Conservation (phyloP, 305 asterid species). For the Ilex paraguariensis region DNA sequence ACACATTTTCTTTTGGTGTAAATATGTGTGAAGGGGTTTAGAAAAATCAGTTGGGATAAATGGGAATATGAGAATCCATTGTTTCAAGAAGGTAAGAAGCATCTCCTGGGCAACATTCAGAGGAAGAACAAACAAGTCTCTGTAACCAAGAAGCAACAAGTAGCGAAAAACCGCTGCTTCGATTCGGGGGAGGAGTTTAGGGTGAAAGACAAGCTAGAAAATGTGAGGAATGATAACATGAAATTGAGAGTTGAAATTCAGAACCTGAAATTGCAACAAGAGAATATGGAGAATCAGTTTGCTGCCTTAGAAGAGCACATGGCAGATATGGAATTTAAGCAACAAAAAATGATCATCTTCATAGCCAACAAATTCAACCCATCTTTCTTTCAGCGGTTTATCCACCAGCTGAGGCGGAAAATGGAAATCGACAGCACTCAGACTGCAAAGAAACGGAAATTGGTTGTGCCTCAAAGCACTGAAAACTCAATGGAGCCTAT, state of each 20-base stretch:
- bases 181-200: neutral
- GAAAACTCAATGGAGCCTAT: neutral
- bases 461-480: slow-evolving; percentile 3
- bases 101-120: slow-evolving; percentile 41
- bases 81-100: slow-evolving; percentile 41
- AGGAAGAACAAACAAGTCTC: slow-evolving; percentile 18
- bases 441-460: slow-evolving; percentile 11
- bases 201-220: slow-evolving; percentile 14
- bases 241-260: slow-evolving; percentile 26
- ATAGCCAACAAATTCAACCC: slow-evolving; percentile 23
- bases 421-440: slow-evolving; percentile 3
- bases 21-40: slow-evolving; percentile 41
- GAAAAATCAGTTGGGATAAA: slow-evolving; percentile 43
- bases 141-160: neutral
- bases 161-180: neutral
- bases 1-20: neutral
- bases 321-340: slow-evolving; percentile 7
- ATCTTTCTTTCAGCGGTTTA: slow-evolving; percentile 6
- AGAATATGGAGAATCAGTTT: slow-evolving; percentile 21
- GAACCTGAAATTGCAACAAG: slow-evolving; percentile 26
- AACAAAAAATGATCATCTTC: slow-evolving; percentile 7
- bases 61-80: slow-evolving; percentile 47
- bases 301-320: slow-evolving; percentile 9
- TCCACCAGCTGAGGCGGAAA: slow-evolving; percentile 1
- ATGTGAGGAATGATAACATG: slow-evolving; percentile 10